Conservation (phyloP, 352 stramenopile genomes). For the Phytopythium oedochilum region DNA sequence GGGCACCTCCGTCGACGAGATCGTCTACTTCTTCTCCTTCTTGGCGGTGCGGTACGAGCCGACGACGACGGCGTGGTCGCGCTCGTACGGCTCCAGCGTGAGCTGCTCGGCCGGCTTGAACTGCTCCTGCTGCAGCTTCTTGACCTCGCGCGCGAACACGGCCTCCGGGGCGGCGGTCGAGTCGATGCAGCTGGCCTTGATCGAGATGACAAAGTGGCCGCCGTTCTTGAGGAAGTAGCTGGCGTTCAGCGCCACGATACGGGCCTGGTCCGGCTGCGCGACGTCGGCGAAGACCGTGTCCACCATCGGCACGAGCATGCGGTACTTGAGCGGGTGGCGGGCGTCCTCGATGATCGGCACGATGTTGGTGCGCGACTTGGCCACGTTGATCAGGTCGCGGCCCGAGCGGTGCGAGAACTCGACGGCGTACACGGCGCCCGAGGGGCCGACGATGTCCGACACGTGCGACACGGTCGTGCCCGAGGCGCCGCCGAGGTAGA, state of each 20-base stretch:
- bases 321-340: conserved; percentile 97
- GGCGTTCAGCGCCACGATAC: conserved; percentile 98
- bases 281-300: conserved; percentile 99
- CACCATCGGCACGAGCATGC: conserved; percentile 99
- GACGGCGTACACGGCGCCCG: conserved; percentile 97
- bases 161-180: conserved; percentile 97
- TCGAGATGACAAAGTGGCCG: conserved; percentile 99
- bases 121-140: conserved; percentile 97
- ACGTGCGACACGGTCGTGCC: conserved; percentile 99
- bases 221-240: conserved; percentile 99
- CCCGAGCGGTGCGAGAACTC: conserved; percentile 99
- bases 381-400: conserved; percentile 98
- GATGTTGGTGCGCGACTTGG: conserved; percentile 98
- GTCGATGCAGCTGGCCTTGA: conserved; percentile 99
- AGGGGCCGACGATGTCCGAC: conserved; percentile 98
- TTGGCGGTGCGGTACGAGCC: conserved; percentile 94
- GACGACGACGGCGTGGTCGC: conserved; percentile 98
- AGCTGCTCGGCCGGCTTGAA: conserved; percentile 99
- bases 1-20: neutral
- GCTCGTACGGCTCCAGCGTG: conserved; percentile 99
- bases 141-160: conserved; percentile 96
- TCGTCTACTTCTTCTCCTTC: conserved; percentile 89
- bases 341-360: conserved; percentile 99
- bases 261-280: conserved; percentile 98
- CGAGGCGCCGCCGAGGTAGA: conserved; percentile 98